Evolutionary conservation across 352 stramenopile species (phyloP).

Genomic region (Phytophthora pistaciae): DNA sequence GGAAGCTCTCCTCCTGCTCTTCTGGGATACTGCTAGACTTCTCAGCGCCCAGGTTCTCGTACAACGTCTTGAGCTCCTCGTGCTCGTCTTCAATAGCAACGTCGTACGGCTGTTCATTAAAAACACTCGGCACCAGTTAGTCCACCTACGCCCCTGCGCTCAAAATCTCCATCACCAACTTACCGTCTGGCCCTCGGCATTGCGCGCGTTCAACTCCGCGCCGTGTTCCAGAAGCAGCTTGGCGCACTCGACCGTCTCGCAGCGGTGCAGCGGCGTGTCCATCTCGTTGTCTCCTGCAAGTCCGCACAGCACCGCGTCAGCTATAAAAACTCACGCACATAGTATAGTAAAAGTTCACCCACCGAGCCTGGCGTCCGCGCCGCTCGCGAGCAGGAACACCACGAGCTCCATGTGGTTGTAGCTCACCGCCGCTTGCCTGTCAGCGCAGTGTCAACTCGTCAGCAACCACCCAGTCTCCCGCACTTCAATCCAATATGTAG

Average conservation of each 20-base stretch:
- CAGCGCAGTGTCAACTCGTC: neutral
- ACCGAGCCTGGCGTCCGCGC: slow-evolving; percentile 54
- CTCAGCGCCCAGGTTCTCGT: slow-evolving; percentile 57
- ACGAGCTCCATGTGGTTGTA: slow-evolving; percentile 75
- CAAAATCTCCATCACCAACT: neutral
- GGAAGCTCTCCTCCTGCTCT: slow-evolving; percentile 38
- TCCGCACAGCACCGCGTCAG: neutral
- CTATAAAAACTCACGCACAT: neutral
- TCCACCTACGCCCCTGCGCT: neutral
- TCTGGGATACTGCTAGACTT: slow-evolving; percentile 50
- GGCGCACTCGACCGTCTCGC: slow-evolving; percentile 66
- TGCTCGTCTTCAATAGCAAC: slow-evolving; percentile 72
- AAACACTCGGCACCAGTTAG: neutral
- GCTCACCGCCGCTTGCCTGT: slow-evolving; percentile 73
- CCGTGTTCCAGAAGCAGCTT: slow-evolving; percentile 65
- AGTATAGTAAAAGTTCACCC: neutral
- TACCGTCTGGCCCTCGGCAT: slow-evolving; percentile 66
- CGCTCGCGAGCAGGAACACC: slow-evolving; percentile 53
- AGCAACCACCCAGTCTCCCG: slow-evolving; percentile 6
- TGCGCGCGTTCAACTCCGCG: slow-evolving; percentile 72
- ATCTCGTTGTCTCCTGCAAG: slow-evolving; percentile 64
- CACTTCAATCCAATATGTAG: slow-evolving; percentile 23
- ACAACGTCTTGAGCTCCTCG: slow-evolving; percentile 57
- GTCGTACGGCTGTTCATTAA: slow-evolving; percentile 59
- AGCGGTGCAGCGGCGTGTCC: slow-evolving; percentile 74